These are phyloP conservation scores for Talaromyces pinophilus DNA, from an alignment of 2,329 filamentous ascomycete species.

Conservation along the genomic window DNA sequence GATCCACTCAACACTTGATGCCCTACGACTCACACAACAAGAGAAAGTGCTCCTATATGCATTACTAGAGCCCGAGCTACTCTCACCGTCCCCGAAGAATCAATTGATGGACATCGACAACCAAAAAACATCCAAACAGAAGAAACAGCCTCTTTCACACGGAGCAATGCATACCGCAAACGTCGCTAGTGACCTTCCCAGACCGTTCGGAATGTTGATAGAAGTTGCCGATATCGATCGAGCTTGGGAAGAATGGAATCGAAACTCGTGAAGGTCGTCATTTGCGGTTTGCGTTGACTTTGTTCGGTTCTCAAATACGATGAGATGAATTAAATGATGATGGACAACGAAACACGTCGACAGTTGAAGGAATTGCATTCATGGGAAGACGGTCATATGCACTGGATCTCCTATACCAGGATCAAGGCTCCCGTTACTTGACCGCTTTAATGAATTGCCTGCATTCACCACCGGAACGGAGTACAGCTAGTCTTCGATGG, in stretches of 20 bases:
- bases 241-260: slow-evolving; percentile 6
- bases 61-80: neutral
- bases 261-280: neutral
- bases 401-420: neutral
- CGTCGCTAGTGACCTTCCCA: neutral
- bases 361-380: neutral
- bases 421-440: neutral
- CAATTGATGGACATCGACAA: neutral
- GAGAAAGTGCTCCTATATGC: slow-evolving; percentile 1
- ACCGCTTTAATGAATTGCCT: neutral
- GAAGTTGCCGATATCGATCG: slow-evolving; percentile 8
- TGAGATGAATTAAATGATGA: neutral
- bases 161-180: neutral
- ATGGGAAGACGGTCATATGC: neutral
- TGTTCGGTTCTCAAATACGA: neutral
- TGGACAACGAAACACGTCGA: neutral
- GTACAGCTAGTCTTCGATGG: neutral
- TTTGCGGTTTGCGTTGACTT: neutral
- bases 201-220: neutral
- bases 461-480: neutral
- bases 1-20: neutral
- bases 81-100: neutral
- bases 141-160: neutral
- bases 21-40: slow-evolving; percentile 1
- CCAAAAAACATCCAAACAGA: neutral